Evolutionary conservation across 306 rosid genomes (phyloP).

Genomic region (Quercus ilex): DNA sequence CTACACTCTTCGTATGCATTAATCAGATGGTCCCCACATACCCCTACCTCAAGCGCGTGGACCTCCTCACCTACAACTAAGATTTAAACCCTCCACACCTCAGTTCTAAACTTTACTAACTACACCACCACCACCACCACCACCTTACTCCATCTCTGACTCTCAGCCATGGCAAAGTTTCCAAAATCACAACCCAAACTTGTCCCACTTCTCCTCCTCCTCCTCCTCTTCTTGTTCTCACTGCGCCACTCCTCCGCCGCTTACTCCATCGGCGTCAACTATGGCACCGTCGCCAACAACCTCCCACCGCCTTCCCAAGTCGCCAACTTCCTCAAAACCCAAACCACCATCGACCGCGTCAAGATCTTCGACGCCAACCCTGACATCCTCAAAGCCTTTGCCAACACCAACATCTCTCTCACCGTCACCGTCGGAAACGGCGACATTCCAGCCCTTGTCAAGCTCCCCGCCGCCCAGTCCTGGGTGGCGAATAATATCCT

Average conservation of each 20-base stretch:
- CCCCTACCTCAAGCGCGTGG: too few species aligned
- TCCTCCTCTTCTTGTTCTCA: conserved; percentile 4
- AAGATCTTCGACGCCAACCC: conserved; percentile 76
- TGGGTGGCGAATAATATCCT: conserved; percentile 61
- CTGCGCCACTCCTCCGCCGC: conserved; percentile 9
- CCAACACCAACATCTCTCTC: conserved; percentile 55
- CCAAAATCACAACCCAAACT: background rate
- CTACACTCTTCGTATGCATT: too few species aligned
- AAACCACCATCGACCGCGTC: conserved; percentile 64
- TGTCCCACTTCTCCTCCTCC: background rate
- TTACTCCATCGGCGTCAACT: conserved; percentile 69
- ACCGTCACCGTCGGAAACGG: conserved; percentile 60
- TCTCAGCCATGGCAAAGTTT: conserved; percentile 37
- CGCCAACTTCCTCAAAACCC: conserved; percentile 66
- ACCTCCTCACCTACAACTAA: background rate
- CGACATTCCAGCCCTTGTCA: conserved; percentile 60
- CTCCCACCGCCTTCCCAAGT: conserved; percentile 68
- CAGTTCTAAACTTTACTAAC: too few species aligned
- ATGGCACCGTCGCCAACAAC: conserved; percentile 78
- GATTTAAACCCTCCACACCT: background rate
- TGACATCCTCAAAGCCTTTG: conserved; percentile 58
- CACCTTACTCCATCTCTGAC: background rate
- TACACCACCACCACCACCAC: background rate
- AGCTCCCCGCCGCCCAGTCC: conserved; percentile 52
- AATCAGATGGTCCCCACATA: too few species aligned